Base-by-base conservation (phyloP, 2,329 filamentous ascomycete species). In the Aspergillus sp. region DNA sequence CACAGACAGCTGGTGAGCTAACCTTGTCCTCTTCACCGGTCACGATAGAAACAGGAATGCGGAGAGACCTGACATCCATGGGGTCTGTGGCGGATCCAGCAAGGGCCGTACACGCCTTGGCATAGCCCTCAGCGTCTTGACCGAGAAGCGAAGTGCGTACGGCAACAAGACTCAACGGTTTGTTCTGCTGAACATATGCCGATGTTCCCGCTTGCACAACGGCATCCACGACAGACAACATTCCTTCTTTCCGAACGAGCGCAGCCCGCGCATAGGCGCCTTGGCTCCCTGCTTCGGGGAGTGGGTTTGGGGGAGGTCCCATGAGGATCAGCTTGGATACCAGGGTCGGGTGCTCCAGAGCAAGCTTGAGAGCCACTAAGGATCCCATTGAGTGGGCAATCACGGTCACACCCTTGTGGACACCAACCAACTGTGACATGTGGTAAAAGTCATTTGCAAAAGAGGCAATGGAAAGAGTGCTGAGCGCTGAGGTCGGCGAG, bases 381-480 rank as follows among this genome's bases (percentile, higher is more conserved):
- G 76, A 80, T 17, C 80, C 81, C 63, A 83, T 73, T 0, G 75
- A 78, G 61, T 83, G 80, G 5, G 77, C 80, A 3, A 83, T 61
- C 1, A 83, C 46, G 0, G 71, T 79, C 0, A 74, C 66, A 10
- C 17, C 7, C 4, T 42, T 2, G 4, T 42, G 17, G 2, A 21
- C 38, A 4, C 4, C 3, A 23, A 4, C 4, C 21, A 4, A 4
- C 6, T 23, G 21, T 6, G 21, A 3, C 21, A 23, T 23, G 3
- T 23, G 3, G 61, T 63, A 49, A 1, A 82, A 59, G 50, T 82
- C 79, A 0, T 55, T 53, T 0, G 75, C 74, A 41, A 79, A 74
- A 0, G 73, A 77, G 0, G 64, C 59, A 34, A 84, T 74, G 5
- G 67, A 74, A 10, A 80, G 48, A 2, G 57, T 58, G 45, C 69